phyloP scores from a whole-genome alignment of 78 protist species.

The Speleostelium caveatum region DNA sequence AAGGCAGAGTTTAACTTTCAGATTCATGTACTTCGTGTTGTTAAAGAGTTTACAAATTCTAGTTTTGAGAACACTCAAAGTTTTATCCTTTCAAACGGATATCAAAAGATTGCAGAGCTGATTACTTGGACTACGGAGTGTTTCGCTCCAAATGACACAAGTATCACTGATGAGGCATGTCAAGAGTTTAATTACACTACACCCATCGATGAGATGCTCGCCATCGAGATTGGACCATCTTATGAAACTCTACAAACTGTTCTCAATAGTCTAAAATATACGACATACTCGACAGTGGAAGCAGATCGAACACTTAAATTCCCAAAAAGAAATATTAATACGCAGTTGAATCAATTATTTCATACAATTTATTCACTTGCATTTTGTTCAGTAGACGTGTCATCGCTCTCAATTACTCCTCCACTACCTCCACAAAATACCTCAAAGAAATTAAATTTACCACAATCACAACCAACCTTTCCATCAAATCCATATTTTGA shows the following conservation, averaged over 20 bases:
- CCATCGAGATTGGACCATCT: background rate
- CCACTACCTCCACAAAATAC: too few species aligned
- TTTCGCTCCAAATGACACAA: constrained; percentile 18
- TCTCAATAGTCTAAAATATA: constrained; percentile 43
- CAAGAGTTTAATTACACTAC: constrained; percentile 3
- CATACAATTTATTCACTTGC: constrained; percentile 5
- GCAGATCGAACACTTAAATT: too few species aligned
- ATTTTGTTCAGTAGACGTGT: constrained; percentile 20
- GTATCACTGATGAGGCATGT: constrained; percentile 16
- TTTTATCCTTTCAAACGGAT: constrained; percentile 24
- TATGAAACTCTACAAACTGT: constrained; percentile 52
- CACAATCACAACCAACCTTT: too few species aligned
- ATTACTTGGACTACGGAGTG: constrained; percentile 58
- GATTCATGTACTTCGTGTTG: constrained; percentile 35
- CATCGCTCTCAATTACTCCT: too few species aligned
- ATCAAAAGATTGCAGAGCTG: constrained; percentile 24
- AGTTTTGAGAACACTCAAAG: constrained; percentile 26
- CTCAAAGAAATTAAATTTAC: too few species aligned
- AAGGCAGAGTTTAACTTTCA: constrained; percentile 51
- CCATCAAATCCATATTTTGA: too few species aligned
- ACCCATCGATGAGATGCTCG: background rate
- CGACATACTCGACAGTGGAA: constrained; percentile 62
- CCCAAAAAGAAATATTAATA: constrained; percentile 3
- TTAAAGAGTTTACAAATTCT: constrained; percentile 31
- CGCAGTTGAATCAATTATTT: constrained; percentile 46